Percentiles rank a stretch among this genome's conserved stretches.
Evolutionary conservation across 1,284 basidiomycete species (phyloP).

Genomic region (Jaminaea rosea): DNA sequence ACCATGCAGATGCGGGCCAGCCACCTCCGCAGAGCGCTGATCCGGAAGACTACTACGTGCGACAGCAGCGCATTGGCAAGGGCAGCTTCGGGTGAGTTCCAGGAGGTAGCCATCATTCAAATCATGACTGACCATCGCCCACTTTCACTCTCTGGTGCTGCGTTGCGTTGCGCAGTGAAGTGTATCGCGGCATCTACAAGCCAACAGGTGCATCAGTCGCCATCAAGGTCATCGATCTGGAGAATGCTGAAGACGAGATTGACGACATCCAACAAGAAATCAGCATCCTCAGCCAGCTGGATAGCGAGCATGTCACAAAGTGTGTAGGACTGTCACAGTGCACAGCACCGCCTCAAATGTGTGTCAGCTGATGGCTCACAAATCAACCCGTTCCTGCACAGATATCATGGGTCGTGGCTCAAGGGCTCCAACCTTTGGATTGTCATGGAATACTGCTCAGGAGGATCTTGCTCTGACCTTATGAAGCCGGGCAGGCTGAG

Average conservation of each 20-base stretch:
- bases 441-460: constrained; percentile 83
- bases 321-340: constrained; percentile 11
- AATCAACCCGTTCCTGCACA: constrained; percentile 47
- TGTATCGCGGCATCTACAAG: constrained; percentile 40
- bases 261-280: constrained; percentile 99
- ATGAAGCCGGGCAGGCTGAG: constrained; percentile 96
- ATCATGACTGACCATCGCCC: too few relatives aligned
- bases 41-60: constrained; percentile 60
- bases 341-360: background rate
- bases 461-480: constrained; percentile 53
- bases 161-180: constrained; percentile 21
- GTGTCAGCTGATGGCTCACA: too few relatives aligned
- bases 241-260: constrained; percentile 97
- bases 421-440: constrained; percentile 94
- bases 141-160: too few relatives aligned
- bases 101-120: background rate
- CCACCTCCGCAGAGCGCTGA: constrained; percentile 29
- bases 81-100: constrained; percentile 40
- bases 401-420: constrained; percentile 89
- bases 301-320: constrained; percentile 92
- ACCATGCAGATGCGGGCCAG: too few relatives aligned
- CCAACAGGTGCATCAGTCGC: constrained; percentile 35
- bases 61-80: constrained; percentile 75
- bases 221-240: constrained; percentile 97
- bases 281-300: constrained; percentile 92